Base-by-base conservation (phyloP, 768 basidiomycete species). In the Pulveroboletus ravenelii region DNA sequence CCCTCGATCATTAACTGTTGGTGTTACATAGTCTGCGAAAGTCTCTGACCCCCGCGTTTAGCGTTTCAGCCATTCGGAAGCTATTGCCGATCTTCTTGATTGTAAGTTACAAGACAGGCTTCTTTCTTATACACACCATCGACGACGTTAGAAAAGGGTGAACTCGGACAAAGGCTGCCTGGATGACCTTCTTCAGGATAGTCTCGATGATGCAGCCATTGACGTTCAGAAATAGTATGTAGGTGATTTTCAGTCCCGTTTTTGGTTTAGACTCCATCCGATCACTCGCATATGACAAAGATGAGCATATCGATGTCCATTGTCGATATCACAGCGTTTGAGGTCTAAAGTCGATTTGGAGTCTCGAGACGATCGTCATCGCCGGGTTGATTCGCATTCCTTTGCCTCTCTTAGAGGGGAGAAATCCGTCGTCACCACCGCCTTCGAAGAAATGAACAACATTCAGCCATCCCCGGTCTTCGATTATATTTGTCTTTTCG, bases 211-310 rank as follows among this genome's bases (percentile, higher is more conserved):
- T 20, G 63, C 63, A 5, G 34, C 69, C 6, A 74, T 80, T 27
- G 76, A 80, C 42, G 74, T 79, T 15, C 75, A 79, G 52, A 62
- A 62, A 44, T 79, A 78, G 76, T 75, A 45, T 7, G 66, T 51
- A 27, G 3, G 25, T 27, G 38, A 5, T 5, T 25, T 37, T 32
- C 5, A 6, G 5, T 6, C 7, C 14, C 12, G 23, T 37, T 15
- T 42, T 38, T 17, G 15, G 35, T 31, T 25, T 0, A 30, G 10
- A 15, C 12, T 32, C 23, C n/a, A 40, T 30, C 34, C 8, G 1
- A 45, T 20, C 15, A 43, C 42, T 7, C 37, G 9, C 12, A n/a
- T n/a, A n/a, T n/a, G 3, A 30, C 3, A 29, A 72, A 71, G 72
- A 78, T 77, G 78, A 78, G 72, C 50, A 68, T 76, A 27, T 71